Conservation (phyloP, 352 stramenopile species). For the Pythium folliculosum region DNA sequence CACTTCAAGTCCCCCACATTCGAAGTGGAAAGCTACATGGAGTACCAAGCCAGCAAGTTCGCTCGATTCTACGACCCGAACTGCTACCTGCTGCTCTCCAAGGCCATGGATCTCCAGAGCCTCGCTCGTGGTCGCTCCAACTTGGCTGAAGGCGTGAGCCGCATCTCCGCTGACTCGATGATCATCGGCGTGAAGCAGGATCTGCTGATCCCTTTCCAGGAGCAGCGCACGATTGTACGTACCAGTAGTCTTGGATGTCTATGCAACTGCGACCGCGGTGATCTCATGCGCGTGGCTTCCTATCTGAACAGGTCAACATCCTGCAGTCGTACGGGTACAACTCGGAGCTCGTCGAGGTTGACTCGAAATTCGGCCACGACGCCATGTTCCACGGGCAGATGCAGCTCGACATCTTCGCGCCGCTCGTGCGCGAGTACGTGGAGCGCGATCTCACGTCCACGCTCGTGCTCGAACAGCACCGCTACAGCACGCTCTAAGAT, state of each 20-base stretch:
- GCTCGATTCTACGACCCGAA: slow-evolving; percentile 84
- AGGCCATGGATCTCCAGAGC: slow-evolving; percentile 87
- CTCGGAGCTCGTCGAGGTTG: slow-evolving; percentile 66
- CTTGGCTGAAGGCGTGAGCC: slow-evolving; percentile 69
- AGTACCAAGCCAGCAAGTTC: slow-evolving; percentile 89
- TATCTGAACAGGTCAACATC: slow-evolving; percentile 51
- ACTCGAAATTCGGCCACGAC: slow-evolving; percentile 88
- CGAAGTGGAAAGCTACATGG: slow-evolving; percentile 90
- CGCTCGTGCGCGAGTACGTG: slow-evolving; percentile 68
- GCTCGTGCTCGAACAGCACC: slow-evolving; percentile 68
- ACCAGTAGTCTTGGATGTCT: not conserved
- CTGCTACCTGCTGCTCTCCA: slow-evolving; percentile 88
- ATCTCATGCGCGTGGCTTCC: not conserved
- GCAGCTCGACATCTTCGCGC: slow-evolving; percentile 75
- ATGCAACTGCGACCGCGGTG: not conserved
- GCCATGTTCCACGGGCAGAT: slow-evolving; percentile 86
- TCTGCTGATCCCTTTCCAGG: slow-evolving; percentile 79
- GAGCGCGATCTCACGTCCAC: slow-evolving; percentile 58
- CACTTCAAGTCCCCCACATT: slow-evolving; percentile 83
- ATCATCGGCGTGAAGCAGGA: slow-evolving; percentile 87
- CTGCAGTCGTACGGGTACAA: slow-evolving; percentile 75
- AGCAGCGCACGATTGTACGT: slow-evolving; percentile 74
- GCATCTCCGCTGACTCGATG: slow-evolving; percentile 65
- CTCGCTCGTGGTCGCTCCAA: slow-evolving; percentile 69
- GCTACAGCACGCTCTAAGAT: slow-evolving; percentile 75